Base-by-base conservation (phyloP, 2,329 filamentous ascomycete genomes). In the Cadophora sp. region DNA sequence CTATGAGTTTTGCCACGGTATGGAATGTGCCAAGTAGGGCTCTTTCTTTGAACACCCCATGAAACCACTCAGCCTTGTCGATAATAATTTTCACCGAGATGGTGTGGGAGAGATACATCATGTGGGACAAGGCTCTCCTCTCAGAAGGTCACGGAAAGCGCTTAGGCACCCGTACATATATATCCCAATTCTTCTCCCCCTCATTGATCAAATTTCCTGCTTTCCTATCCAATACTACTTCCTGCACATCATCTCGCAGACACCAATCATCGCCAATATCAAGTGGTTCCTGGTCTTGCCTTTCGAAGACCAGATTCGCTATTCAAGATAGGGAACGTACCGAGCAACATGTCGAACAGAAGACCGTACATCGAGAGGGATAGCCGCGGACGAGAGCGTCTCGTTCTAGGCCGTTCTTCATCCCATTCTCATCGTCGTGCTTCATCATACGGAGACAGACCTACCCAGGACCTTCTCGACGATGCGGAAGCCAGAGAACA, bases 261-360 rank as follows among this genome's bases (percentile, higher is more conserved):
- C 48, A 48, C 62, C 68, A 68, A 66, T 66, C 59, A 53, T 29
- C 26, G 11, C 27, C 43, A 40, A 29, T 12, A 16, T 14, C 43
- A 37, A 58, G 46, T 63, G 24, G 40, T 68, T 43, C 59, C 43
- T 70, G 58, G 59, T 66, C 63, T 67, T 67, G 56, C 31, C 37
- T 40, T 55, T 37, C 27, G 34, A 65, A 63, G 59, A 69, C 65
- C 63, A 66, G 26, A 51, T 26, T 16, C 4, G n/a, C 24, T 26
- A 29, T 64, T 53, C 68, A 73, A 27, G 8, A 70, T 73, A 73
- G 73, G 73, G 55, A 74, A 71, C 64, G 62, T 56, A 55, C 51
- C 65, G 11, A 66, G 50, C 58, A 64, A 60, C 43, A 75, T 73
- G 71, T 34, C 70, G n/a, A 60, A 62, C 56, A 71, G 64, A 46